Evolutionary conservation across 176 grass and related monocot species (phyloP).

Genomic region (Oryza officinalis): DNA sequence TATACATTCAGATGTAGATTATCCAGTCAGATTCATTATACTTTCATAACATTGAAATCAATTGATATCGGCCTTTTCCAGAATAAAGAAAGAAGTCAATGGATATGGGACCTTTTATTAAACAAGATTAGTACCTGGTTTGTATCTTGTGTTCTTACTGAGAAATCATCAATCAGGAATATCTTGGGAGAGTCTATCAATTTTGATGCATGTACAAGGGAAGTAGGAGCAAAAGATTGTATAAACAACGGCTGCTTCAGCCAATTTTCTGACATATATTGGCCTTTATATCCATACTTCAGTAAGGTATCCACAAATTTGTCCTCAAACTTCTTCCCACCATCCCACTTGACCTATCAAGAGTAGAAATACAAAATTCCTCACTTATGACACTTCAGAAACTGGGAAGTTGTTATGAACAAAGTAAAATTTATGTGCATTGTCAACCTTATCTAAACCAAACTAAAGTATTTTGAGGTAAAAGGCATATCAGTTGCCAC

Average conservation of each 20-base stretch:
- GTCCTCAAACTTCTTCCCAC: constrained; percentile 88
- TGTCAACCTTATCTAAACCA: constrained; percentile 8
- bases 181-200: constrained; percentile 82
- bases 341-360: constrained; percentile 80
- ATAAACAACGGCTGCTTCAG: constrained; percentile 90
- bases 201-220: constrained; percentile 80
- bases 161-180: constrained; percentile 70
- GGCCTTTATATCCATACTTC: constrained; percentile 81
- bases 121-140: constrained; percentile 66
- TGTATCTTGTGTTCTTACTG: constrained; percentile 85
- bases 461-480: not conserved
- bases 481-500: constrained; percentile 2
- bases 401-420: constrained; percentile 18
- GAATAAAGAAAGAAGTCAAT: not conserved
- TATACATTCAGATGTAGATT: not conserved
- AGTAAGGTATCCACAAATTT: constrained; percentile 85
- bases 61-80: not conserved
- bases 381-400: constrained; percentile 19
- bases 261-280: constrained; percentile 91
- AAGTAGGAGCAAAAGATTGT: constrained; percentile 91
- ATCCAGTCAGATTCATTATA: not conserved
- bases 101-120: not conserved
- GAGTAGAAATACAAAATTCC: constrained; percentile 40
- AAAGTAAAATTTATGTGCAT: not conserved
- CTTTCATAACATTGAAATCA: constrained; percentile 16